phyloP scores from a whole-genome alignment of 768 basidiomycete species.

The Lyophyllum semitale region DNA sequence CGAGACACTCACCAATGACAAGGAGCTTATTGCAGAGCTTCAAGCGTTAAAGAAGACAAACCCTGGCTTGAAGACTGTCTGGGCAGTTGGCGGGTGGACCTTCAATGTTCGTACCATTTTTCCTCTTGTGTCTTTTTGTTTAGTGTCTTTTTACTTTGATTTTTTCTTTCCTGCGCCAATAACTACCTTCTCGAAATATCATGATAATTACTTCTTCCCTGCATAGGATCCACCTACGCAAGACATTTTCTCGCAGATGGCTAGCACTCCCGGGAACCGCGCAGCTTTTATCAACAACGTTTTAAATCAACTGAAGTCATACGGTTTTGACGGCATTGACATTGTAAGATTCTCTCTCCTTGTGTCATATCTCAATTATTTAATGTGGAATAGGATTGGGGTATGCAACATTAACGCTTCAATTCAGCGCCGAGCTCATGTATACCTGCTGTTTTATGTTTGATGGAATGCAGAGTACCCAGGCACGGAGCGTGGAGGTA shows the following conservation, averaged over 20 bases:
- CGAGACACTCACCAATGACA: conserved; percentile 7
- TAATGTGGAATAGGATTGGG: neutral
- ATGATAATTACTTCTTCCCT: too few relatives aligned
- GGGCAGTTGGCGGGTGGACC: neutral
- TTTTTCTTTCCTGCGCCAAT: too few relatives aligned
- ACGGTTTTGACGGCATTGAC: neutral
- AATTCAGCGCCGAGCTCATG: too few relatives aligned
- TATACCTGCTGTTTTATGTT: too few relatives aligned
- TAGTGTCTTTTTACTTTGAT: too few relatives aligned
- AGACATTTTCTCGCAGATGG: neutral
- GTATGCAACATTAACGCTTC: too few relatives aligned
- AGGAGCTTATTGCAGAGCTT: conserved; percentile 9
- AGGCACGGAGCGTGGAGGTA: neutral
- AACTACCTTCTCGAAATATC: too few relatives aligned
- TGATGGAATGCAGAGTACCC: neutral
- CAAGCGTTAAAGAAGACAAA: conserved; percentile 9
- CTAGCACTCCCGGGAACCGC: neutral
- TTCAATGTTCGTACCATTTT: too few relatives aligned
- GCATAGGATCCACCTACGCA: neutral
- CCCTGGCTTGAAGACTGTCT: neutral
- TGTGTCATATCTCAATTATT: too few relatives aligned
- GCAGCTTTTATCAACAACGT: neutral
- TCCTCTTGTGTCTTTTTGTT: too few relatives aligned
- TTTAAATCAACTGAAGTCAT: neutral
- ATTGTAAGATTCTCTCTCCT: neutral